A percentile compares a stretch with the other conserved stretches of the same genome.
phyloP scores from a whole-genome alignment of 2,329 filamentous ascomycete species.

The Septoria petroselini region DNA sequence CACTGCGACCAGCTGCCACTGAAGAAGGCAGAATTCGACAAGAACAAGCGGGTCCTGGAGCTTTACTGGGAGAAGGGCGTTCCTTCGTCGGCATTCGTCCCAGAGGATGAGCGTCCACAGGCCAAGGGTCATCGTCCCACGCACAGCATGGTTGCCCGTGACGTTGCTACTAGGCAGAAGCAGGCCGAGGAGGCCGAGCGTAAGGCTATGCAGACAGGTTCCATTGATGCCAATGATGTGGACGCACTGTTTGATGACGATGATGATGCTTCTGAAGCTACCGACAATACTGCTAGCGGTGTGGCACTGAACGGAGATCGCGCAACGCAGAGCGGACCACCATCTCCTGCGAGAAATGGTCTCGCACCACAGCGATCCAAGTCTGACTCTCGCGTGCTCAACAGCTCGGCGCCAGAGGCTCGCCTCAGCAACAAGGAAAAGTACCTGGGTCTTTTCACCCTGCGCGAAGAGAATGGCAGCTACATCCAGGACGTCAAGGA shows the following conservation, averaged over 20 bases:
- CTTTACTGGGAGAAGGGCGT: slow-evolving; percentile 99
- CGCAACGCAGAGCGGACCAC: slow-evolving; percentile 91
- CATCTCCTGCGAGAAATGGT: slow-evolving; percentile 77
- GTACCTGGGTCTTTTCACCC: slow-evolving; percentile 82
- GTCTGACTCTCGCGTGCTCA: slow-evolving; percentile 87
- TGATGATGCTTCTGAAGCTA: slow-evolving; percentile 70
- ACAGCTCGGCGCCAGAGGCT: slow-evolving; percentile 68
- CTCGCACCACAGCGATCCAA: slow-evolving; percentile 78
- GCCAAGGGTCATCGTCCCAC: slow-evolving; percentile 52
- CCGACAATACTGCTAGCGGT: slow-evolving; percentile 78
- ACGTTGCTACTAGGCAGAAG: slow-evolving; percentile 75
- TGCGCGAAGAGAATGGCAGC: slow-evolving; percentile 88
- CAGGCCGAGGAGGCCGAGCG: slow-evolving; percentile 88
- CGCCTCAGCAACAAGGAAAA: slow-evolving; percentile 93
- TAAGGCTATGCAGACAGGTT: slow-evolving; percentile 91
- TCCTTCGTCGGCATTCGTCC: slow-evolving; percentile 90
- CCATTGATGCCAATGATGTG: slow-evolving; percentile 86
- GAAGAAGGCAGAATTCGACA: slow-evolving; percentile 99
- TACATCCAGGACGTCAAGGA: slow-evolving; percentile 98
- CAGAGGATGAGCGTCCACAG: slow-evolving; percentile 94
- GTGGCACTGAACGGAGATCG: slow-evolving; percentile 79
- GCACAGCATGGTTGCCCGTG: slow-evolving; percentile 69
- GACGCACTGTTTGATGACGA: slow-evolving; percentile 96
- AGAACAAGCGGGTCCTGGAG: slow-evolving; percentile 90
- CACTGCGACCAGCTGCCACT: slow-evolving; percentile 97